Evolutionary conservation across 2,329 filamentous ascomycete species (phyloP).

Genomic region (Teratosphaeria epicoccoides): DNA sequence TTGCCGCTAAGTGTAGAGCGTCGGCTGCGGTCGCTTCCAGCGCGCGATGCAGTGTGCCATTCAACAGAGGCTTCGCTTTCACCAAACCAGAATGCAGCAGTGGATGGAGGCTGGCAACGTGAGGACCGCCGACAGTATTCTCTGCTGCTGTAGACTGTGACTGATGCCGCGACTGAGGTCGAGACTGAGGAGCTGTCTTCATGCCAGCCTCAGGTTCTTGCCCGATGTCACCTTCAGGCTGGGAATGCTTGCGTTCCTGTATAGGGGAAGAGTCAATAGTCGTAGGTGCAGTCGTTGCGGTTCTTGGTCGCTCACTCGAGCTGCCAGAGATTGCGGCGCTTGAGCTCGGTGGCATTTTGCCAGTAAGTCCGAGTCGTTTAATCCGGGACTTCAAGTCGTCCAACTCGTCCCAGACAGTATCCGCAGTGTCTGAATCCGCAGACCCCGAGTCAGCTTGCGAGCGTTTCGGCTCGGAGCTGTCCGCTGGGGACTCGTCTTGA

Average conservation of each 20-base stretch:
- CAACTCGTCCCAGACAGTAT: slow-evolving; percentile 94
- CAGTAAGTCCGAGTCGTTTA: slow-evolving; percentile 76
- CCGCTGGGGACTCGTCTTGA: slow-evolving; percentile 22
- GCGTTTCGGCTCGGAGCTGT: slow-evolving; percentile 36
- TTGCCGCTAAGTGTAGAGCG: slow-evolving; percentile 64
- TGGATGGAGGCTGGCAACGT: slow-evolving; percentile 55
- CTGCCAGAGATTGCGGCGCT: slow-evolving; percentile 65
- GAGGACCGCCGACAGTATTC: slow-evolving; percentile 30
- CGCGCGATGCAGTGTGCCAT: slow-evolving; percentile 61
- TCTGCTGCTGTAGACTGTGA: slow-evolving; percentile 3
- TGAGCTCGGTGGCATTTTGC: slow-evolving; percentile 73
- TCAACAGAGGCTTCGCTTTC: slow-evolving; percentile 63
- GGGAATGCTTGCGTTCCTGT: slow-evolving; percentile 42
- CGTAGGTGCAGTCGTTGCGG: slow-evolving; percentile 82
- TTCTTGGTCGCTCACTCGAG: slow-evolving; percentile 72
- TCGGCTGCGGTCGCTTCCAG: slow-evolving; percentile 75
- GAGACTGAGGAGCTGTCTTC: slow-evolving; percentile 20
- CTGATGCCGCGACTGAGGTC: neutral
- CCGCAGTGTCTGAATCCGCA: slow-evolving; percentile 74
- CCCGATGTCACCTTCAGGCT: neutral
- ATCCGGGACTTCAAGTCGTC: slow-evolving; percentile 93
- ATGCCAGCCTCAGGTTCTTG: slow-evolving; percentile 15
- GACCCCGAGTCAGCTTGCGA: slow-evolving; percentile 57
- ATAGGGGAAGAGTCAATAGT: slow-evolving; percentile 87
- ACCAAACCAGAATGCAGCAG: slow-evolving; percentile 68